Conservation (phyloP, 2,329 filamentous ascomycete genomes). For the Aspergillus pseudoterreus region DNA sequence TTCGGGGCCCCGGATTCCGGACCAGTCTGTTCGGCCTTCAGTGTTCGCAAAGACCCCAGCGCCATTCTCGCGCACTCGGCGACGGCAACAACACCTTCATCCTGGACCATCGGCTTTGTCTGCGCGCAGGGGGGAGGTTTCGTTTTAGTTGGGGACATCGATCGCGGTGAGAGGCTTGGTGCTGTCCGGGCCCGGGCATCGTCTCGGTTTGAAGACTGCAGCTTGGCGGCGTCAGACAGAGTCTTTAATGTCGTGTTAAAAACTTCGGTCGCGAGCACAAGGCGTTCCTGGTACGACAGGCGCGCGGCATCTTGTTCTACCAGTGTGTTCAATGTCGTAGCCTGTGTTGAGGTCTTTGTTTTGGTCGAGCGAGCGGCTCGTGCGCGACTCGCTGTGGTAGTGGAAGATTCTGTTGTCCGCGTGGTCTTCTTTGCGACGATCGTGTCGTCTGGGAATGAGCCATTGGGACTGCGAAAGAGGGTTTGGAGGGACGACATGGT, state of each 20-base stretch:
- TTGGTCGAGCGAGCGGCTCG: conserved; percentile 24
- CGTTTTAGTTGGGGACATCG: conserved; percentile 19
- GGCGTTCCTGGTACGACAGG: conserved; percentile 36
- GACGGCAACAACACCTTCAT: conserved; percentile 26
- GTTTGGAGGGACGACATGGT: conserved; percentile 39
- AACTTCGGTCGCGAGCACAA: conserved; percentile 43
- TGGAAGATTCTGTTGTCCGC: conserved; percentile 21
- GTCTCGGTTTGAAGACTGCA: conserved; percentile 21
- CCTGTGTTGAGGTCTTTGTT: conserved; percentile 21
- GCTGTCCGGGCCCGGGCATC: conserved; percentile 11
- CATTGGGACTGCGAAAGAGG: conserved; percentile 31
- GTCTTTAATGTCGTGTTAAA: conserved; percentile 45
- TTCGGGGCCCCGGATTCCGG: conserved; percentile 23
- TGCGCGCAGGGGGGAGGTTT: conserved; percentile 11
- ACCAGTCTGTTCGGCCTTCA: conserved; percentile 28
- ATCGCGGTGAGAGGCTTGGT: conserved; percentile 23
- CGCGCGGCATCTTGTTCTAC: conserved; percentile 23
- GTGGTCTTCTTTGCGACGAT: conserved; percentile 18
- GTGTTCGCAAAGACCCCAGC: conserved; percentile 33
- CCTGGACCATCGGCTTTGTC: conserved; percentile 5
- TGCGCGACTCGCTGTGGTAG: conserved; percentile 17
- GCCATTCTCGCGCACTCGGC: conserved; percentile 41
- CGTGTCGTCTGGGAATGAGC: conserved; percentile 19
- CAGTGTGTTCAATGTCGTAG: conserved; percentile 21
- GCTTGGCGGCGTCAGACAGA: conserved; percentile 38